These are phyloP conservation scores for Yamadazyma aaseri DNA, from an alignment of 1,139 yeast genomes.

Conservation along the genomic window DNA sequence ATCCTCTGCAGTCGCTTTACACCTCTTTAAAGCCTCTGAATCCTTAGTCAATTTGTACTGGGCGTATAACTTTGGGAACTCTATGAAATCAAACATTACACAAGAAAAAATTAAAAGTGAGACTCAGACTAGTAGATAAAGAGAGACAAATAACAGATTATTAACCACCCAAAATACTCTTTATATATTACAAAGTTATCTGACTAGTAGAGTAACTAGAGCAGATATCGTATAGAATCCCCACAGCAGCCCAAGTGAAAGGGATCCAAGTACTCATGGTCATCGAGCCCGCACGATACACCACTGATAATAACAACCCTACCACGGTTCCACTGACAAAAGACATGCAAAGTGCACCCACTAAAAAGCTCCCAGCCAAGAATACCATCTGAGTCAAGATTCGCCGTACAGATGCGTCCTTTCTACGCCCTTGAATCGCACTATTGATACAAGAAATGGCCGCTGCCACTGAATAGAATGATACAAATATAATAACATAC, in stretches of 20 bases:
- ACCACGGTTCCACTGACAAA: constrained; percentile 69
- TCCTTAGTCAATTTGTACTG: constrained; percentile 8
- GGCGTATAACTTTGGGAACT: constrained; percentile 14
- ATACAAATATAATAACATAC: constrained; percentile 68
- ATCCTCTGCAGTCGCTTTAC: constrained; percentile 2
- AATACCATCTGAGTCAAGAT: constrained; percentile 20
- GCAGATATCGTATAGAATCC: constrained; percentile 62
- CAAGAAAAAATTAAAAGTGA: not conserved
- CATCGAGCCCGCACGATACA: constrained; percentile 74
- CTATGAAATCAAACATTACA: constrained; percentile 12
- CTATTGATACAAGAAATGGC: constrained; percentile 52
- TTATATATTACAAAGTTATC: constrained; percentile 32
- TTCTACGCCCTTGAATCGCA: constrained; percentile 21
- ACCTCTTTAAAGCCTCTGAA: not conserved
- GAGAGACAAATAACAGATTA: too few species aligned
- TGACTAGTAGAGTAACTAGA: constrained; percentile 55
- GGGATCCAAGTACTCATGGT: constrained; percentile 96
- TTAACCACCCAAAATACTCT: too few species aligned
- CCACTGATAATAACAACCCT: constrained; percentile 62
- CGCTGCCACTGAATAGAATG: constrained; percentile 67
- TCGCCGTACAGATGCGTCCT: constrained; percentile 9
- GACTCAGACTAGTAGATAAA: not conserved
- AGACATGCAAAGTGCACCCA: constrained; percentile 63
- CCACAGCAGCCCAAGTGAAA: constrained; percentile 70
- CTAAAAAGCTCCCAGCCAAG: constrained; percentile 44